Percentiles rank a stretch among this genome's conserved stretches.
Evolutionary conservation across 2,329 filamentous ascomycete species (phyloP).

Genomic region (Sporothrix humicola): DNA sequence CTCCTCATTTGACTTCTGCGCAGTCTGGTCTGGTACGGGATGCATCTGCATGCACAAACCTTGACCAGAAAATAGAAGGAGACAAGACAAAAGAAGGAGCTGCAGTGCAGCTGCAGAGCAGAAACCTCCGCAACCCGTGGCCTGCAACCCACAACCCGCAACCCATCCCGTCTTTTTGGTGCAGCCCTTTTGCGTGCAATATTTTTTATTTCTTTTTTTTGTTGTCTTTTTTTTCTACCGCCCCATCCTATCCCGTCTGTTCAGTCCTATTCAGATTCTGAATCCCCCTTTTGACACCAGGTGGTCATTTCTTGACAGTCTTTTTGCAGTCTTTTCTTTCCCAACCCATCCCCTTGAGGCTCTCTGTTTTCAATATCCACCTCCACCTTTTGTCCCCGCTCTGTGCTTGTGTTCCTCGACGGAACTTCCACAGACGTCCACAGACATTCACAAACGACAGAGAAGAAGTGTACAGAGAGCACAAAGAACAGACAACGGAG

Average conservation of each 20-base stretch:
- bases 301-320: too few relatives aligned
- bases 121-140: not conserved
- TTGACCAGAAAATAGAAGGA: too few relatives aligned
- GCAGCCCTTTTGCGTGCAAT: not conserved
- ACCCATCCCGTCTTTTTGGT: slow-evolving; percentile 10
- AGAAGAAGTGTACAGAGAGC: too few relatives aligned
- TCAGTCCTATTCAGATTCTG: too few relatives aligned
- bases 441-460: too few relatives aligned
- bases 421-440: slow-evolving; percentile 4
- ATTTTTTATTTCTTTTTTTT: not conserved
- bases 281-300: too few relatives aligned
- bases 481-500: too few relatives aligned
- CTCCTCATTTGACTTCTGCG: too few relatives aligned
- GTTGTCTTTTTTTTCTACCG: not conserved
- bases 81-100: too few relatives aligned
- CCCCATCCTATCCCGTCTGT: too few relatives aligned
- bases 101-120: not conserved
- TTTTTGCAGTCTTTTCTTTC: not conserved
- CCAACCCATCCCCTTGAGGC: not conserved
- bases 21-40: not conserved
- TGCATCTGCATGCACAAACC: not conserved
- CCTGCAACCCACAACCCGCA: not conserved
- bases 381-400: not conserved
- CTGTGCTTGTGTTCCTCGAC: not conserved
- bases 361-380: not conserved